Base-by-base conservation (phyloP, 2,329 filamentous ascomycete species). In the Diaporthe batatas region DNA sequence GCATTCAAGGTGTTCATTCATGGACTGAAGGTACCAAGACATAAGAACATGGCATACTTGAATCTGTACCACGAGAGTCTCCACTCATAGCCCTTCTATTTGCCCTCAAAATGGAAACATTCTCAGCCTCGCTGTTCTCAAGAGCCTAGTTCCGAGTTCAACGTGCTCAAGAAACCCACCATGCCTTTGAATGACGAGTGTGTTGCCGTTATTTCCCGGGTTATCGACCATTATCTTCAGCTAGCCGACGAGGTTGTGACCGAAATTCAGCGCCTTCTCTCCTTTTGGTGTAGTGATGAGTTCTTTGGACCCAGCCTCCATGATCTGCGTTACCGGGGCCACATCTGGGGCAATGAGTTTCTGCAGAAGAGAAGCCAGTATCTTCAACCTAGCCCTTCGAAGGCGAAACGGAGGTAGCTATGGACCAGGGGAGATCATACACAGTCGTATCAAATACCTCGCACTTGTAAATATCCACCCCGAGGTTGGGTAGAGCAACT, bases 171-270 rank as follows among this genome's bases (percentile, higher is more conserved):
- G 81, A 10, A 88, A 88, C 76, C 91, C 89, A 0, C 88, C 85
- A 76, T 90, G 88, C n/a, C n/a, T n/a, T 0, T 78, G 78, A 18
- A 91, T 79, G 3, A 80, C 82, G 29, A 90, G 82, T 21, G 78
- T 81, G 3, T 83, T 80, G 1, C 83, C 84, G 1, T 77, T 76
- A 0, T 81, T 79, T 0, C 82, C 84, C 42, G 75, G 75, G 2
- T 85, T 77, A 49, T 34, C 42, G 0, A 78, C 76, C 2, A 76
- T 80, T 14, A 90, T 75, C 0, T 80, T 79, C 1, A 89, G 70
- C 75, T 83, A 83, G 0, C 89, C 89, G 0, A 90, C 88, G 0
- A 90, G 79, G 74, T 90, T 90, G 76, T 91, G 88, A 1, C 88
- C 88, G 76, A 90, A 90, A 74, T 90, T 87, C 6, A 90, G 72